Percentiles rank a stretch among this genome's conserved stretches.
These are phyloP conservation scores for Draba incana DNA, from an alignment of 345 rosid species.

Conservation along the genomic window DNA sequence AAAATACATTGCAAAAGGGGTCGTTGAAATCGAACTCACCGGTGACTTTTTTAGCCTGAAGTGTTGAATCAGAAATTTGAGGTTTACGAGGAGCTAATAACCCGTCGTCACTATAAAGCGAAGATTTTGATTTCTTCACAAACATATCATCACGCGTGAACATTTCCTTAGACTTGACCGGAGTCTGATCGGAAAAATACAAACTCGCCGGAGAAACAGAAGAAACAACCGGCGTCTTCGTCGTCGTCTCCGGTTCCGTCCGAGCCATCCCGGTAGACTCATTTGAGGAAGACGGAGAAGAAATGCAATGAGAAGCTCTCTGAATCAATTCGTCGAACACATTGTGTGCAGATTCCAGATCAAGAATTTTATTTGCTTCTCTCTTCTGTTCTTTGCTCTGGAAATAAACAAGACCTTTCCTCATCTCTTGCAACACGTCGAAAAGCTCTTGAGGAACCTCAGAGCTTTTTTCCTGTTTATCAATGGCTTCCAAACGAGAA, in stretches of 20 bases:
- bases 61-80: slow-evolving; percentile 61
- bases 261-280: slow-evolving; percentile 1
- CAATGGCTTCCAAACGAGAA: slow-evolving; percentile 63
- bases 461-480: slow-evolving; percentile 47
- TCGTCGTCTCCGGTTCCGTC: background rate
- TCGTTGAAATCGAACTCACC: slow-evolving; percentile 44
- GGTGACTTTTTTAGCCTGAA: slow-evolving; percentile 50
- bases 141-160: slow-evolving; percentile 75
- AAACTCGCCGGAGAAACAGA: slow-evolving; percentile 41
- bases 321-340: slow-evolving; percentile 80
- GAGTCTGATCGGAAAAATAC: slow-evolving; percentile 40
- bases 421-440: slow-evolving; percentile 74
- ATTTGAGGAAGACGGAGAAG: slow-evolving; percentile 48
- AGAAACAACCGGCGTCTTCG: slow-evolving; percentile 26
- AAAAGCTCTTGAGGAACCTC: slow-evolving; percentile 81
- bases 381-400: slow-evolving; percentile 73
- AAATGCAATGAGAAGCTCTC: slow-evolving; percentile 75
- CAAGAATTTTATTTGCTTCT: slow-evolving; percentile 72
- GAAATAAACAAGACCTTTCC: slow-evolving; percentile 51
- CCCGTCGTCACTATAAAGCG: slow-evolving; percentile 56
- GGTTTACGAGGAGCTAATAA: slow-evolving; percentile 48
- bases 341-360: slow-evolving; percentile 70
- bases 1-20: background rate
- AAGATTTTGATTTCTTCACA: slow-evolving; percentile 59
- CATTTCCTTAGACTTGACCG: slow-evolving; percentile 44